These are phyloP conservation scores for Pseudozyma thailandica DNA, from an alignment of 1,284 basidiomycete species.

Conservation along the genomic window DNA sequence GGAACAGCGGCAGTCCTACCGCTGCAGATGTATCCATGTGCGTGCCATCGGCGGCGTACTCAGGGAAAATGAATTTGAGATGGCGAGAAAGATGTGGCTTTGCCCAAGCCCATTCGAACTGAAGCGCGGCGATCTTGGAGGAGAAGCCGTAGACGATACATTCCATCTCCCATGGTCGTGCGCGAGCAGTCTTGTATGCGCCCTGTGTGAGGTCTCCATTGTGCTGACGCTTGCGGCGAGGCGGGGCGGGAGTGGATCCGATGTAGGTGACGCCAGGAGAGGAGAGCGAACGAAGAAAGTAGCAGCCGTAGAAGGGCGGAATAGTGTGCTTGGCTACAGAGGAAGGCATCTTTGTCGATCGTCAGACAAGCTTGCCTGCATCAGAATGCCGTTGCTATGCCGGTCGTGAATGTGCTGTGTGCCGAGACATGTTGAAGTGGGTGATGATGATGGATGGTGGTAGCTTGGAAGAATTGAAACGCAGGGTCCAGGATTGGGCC, in stretches of 20 bases:
- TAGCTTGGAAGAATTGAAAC: not conserved
- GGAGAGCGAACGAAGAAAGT: slow-evolving; percentile 75
- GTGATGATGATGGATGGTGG: not conserved
- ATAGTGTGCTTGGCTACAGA: slow-evolving; percentile 73
- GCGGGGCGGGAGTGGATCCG: slow-evolving; percentile 84
- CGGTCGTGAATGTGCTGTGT: too few species aligned
- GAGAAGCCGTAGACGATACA: slow-evolving; percentile 89
- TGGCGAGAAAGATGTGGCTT: slow-evolving; percentile 73
- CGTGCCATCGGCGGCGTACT: slow-evolving; percentile 4
- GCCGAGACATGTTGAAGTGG: too few species aligned
- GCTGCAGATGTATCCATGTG: slow-evolving; percentile 5
- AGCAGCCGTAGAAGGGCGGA: slow-evolving; percentile 87
- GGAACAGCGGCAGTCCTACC: slow-evolving; percentile 45
- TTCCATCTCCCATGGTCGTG: slow-evolving; percentile 88
- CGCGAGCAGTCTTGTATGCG: slow-evolving; percentile 77
- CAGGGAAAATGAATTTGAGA: slow-evolving; percentile 57
- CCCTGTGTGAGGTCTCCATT: slow-evolving; percentile 83
- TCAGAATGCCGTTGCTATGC: not conserved
- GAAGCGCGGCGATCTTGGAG: slow-evolving; percentile 80
- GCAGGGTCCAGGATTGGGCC: slow-evolving; percentile 5
- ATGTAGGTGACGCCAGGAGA: slow-evolving; percentile 73
- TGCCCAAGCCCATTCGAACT: slow-evolving; percentile 95
- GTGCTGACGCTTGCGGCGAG: slow-evolving; percentile 82
- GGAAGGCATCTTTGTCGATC: slow-evolving; percentile 38
- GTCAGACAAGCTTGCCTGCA: not conserved